Evolutionary conservation across 345 rosid species (phyloP).

Genomic region (Mallotus nudiflorus): DNA sequence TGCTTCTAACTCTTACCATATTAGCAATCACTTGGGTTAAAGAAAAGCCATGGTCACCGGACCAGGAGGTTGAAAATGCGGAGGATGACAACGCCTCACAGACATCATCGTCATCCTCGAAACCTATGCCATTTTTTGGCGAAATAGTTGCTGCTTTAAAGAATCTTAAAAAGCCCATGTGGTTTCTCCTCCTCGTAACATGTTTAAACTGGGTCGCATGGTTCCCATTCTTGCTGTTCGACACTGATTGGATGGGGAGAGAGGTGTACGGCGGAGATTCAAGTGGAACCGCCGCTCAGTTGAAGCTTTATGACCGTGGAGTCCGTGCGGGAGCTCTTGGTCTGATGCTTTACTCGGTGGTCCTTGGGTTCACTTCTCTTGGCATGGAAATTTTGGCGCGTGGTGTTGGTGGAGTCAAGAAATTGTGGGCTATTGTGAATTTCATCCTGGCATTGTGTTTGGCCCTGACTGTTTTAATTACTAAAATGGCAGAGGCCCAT

Average conservation of each 20-base stretch:
- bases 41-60: constrained; percentile 43
- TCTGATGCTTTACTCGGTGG: constrained; percentile 72
- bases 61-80: not conserved
- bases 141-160: constrained; percentile 53
- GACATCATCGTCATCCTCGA: not conserved
- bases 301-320: constrained; percentile 54
- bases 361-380: constrained; percentile 65
- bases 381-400: constrained; percentile 47
- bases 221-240: constrained; percentile 82
- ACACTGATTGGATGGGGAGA: constrained; percentile 94
- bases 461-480: constrained; percentile 50
- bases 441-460: constrained; percentile 59
- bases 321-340: constrained; percentile 84
- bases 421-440: constrained; percentile 74
- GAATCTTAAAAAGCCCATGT: constrained; percentile 59
- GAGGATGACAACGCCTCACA: constrained; percentile 2
- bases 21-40: constrained; percentile 47
- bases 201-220: constrained; percentile 85
- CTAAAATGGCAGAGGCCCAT: constrained; percentile 59
- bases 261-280: constrained; percentile 85
- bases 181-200: constrained; percentile 72
- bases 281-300: constrained; percentile 22
- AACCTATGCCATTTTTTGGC: constrained; percentile 26
- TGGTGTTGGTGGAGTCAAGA: constrained; percentile 50
- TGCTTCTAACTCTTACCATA: constrained; percentile 44